Percentiles rank a stretch among this genome's conserved stretches.
Evolutionary conservation across 345 rosid genomes (phyloP).

Genomic region (Zanthoxylum bungeanum): DNA sequence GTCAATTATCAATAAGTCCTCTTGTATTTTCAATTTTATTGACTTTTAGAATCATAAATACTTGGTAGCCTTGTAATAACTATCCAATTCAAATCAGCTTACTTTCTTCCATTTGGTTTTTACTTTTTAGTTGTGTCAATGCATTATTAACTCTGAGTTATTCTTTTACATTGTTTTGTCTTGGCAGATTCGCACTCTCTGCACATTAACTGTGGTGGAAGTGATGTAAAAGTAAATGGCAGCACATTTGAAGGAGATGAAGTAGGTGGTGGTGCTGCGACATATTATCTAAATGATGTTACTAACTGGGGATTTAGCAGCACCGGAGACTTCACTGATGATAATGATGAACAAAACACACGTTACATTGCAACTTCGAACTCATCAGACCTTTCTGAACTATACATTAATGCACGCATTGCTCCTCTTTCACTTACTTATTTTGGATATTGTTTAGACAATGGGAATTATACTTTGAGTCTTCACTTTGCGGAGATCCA

Average conservation of each 20-base stretch:
- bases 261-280: constrained; percentile 50
- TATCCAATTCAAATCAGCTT: not conserved
- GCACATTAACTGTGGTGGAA: constrained; percentile 68
- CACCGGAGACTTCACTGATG: constrained; percentile 73
- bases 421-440: constrained; percentile 67
- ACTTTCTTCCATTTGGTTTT: not conserved
- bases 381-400: constrained; percentile 36
- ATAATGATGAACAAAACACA: constrained; percentile 40
- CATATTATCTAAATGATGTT: constrained; percentile 28
- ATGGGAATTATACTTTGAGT: constrained; percentile 46
- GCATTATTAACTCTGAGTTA: not conserved
- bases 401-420: constrained; percentile 46
- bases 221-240: constrained; percentile 33
- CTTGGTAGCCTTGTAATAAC: not conserved
- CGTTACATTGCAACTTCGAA: constrained; percentile 27
- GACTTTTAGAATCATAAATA: not conserved
- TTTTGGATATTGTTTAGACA: constrained; percentile 61
- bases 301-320: constrained; percentile 66
- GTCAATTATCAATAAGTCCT: not conserved
- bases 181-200: constrained; percentile 47
- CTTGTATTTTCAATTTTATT: not conserved
- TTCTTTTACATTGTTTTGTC: not conserved
- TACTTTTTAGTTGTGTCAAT: not conserved
- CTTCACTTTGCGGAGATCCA: constrained; percentile 61
- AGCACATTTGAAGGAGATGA: constrained; percentile 49